Evolutionary conservation across 2,329 filamentous ascomycete species (phyloP).

Genomic region (Talaromyces pinophilus): DNA sequence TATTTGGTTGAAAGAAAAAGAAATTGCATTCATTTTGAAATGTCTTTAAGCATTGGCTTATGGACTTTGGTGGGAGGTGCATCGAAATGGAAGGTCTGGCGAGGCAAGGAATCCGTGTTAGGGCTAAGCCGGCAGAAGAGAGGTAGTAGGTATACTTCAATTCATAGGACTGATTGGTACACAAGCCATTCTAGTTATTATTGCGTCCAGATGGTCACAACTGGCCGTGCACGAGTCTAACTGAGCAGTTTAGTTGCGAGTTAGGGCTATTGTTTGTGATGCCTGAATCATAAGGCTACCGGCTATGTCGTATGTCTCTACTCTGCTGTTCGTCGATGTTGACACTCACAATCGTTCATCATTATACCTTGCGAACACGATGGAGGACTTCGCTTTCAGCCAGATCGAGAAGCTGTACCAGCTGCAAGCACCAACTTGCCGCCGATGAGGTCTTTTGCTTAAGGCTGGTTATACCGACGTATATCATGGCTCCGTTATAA

Average conservation of each 20-base stretch:
- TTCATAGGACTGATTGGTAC: not conserved
- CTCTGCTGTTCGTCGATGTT: not conserved
- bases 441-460: too few species aligned
- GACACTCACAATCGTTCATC: not conserved
- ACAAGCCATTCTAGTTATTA: not conserved
- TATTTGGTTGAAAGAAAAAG: not conserved
- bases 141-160: not conserved
- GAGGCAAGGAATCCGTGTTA: not conserved
- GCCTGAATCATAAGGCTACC: not conserved
- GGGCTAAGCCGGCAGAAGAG: not conserved
- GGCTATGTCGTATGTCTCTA: not conserved
- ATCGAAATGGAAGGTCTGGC: not conserved
- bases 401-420: not conserved
- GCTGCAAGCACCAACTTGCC: not conserved
- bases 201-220: not conserved
- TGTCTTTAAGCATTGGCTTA: not conserved
- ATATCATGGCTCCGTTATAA: too few species aligned
- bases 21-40: not conserved
- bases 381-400: not conserved
- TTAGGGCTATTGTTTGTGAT: not conserved
- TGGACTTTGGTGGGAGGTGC: not conserved
- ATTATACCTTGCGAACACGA: not conserved
- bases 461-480: too few species aligned
- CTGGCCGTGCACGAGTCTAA: not conserved
- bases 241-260: not conserved